A percentile compares a stretch with the other conserved stretches of the same genome.
Evolutionary conservation across 495 filamentous ascomycete genomes (phyloP).

Genomic region (Tuber brumale): DNA sequence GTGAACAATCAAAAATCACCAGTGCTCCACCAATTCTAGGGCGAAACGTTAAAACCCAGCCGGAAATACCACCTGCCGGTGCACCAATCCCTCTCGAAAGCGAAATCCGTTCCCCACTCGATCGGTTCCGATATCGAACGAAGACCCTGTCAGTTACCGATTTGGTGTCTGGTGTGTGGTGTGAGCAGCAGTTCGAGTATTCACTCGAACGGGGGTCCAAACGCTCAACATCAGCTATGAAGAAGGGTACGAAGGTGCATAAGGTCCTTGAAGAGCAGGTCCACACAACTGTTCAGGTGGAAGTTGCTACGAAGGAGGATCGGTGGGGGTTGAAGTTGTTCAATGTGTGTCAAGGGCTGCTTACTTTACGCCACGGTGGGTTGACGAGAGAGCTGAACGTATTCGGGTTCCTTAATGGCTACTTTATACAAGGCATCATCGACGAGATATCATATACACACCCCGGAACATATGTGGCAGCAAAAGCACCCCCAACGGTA

Average conservation of each 20-base stretch:
- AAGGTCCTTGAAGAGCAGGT: constrained; percentile 78
- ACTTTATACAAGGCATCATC: constrained; percentile 81
- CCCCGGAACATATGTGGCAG: constrained; percentile 59
- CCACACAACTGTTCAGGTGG: constrained; percentile 65
- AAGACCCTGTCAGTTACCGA: constrained; percentile 88
- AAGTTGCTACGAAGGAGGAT: constrained; percentile 71
- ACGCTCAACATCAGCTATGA: constrained; percentile 73
- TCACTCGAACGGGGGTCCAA: constrained; percentile 66
- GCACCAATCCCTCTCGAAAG: constrained; percentile 19
- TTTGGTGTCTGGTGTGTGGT: constrained; percentile 83
- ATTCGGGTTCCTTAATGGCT: constrained; percentile 80
- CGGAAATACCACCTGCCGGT: constrained; percentile 32
- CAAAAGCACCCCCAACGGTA: constrained; percentile 48
- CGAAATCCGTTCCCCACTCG: constrained; percentile 50
- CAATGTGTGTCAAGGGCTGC: constrained; percentile 85
- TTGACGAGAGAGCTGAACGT: constrained; percentile 84
- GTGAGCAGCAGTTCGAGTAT: constrained; percentile 90
- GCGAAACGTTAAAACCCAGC: constrained; percentile 8
- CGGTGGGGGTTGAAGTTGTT: constrained; percentile 74
- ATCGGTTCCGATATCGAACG: constrained; percentile 72
- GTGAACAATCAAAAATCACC: neutral
- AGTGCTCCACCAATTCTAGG: constrained; percentile 7
- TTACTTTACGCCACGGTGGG: constrained; percentile 67
- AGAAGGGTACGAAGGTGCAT: constrained; percentile 67
- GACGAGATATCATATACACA: constrained; percentile 76